Conservation (phyloP, 257 asterid species). For the Solanum okadae region DNA sequence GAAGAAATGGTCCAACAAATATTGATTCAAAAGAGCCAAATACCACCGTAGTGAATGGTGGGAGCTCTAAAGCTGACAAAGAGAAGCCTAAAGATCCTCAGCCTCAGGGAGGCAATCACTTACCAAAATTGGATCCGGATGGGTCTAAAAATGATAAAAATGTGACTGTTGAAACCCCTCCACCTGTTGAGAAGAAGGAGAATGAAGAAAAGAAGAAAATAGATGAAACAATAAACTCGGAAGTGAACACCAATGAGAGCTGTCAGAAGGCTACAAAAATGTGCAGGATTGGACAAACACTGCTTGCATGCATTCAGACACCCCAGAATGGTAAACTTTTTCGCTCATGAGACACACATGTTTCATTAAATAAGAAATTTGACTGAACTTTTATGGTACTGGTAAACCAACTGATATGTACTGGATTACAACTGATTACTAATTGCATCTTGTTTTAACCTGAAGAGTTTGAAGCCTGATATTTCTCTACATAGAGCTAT, state of each 20-base stretch:
- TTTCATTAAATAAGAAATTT: neutral
- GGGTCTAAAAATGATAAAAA: neutral
- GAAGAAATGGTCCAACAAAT: constrained; percentile 18
- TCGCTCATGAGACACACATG: neutral
- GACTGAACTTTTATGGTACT: neutral
- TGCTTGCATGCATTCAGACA: neutral
- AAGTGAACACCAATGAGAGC: neutral
- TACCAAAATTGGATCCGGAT: constrained; percentile 20
- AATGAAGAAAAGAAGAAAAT: neutral
- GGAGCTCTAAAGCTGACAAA: neutral
- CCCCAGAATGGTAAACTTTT: neutral
- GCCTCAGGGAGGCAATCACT: constrained; percentile 12
- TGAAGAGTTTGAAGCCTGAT: neutral
- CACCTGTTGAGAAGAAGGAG: neutral
- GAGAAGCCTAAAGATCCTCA: constrained; percentile 18
- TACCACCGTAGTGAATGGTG: neutral
- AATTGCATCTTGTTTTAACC: neutral
- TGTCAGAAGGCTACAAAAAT: neutral
- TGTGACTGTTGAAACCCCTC: neutral
- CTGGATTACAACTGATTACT: neutral
- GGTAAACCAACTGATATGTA: neutral
- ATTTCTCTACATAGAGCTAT: neutral
- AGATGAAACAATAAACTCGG: neutral
- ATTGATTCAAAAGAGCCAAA: constrained; percentile 16
- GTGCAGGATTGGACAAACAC: neutral